Evolutionary conservation across 768 basidiomycete species (phyloP), one percentile per base, ranked within the genome.

Genomic region (Rhodotorula diobovata): DNA sequence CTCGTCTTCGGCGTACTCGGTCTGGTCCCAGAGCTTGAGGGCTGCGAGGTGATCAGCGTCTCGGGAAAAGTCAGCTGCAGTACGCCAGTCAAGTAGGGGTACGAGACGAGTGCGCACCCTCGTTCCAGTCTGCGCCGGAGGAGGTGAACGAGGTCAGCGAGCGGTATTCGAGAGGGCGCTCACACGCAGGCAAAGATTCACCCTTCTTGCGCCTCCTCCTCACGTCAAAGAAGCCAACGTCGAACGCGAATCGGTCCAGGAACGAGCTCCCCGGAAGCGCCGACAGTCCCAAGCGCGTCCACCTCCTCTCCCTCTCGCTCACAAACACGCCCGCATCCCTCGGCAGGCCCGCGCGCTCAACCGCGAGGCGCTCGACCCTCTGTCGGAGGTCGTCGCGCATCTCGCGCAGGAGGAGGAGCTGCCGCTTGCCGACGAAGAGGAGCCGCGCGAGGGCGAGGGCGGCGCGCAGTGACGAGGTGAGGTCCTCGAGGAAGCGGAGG

Each of bases 401-500:
- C 71, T 82, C 83, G 41, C 84, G 82, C 77, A 91, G 82, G 54
- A 81, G 76, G 67, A 84, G 82, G 64, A 93, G 80, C 7, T 85
- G 85, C 8, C 81, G 77, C 58, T 85, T 84, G 14, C 89, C 88
- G 32, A 90, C 85, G 54, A 83, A 79, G 20, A 93, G 80, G 15
- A 93, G 82, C 23, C 87, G 85, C 12, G 82, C 74, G 23, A 93
- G 84, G 3, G 87, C 82, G 0, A 83, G 81, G 71, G 88, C 85
- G 7, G 92, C 92, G 54, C 92, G 87, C 77, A 89, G 87, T 9
- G 90, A 86, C 0, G 90, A 85, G 8, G 91, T 83, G 2, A 88
- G 87, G 74, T 93, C 92, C 78, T 94, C 92, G 51, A 90, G 82
- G 90, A 91, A 93, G 61, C 92, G 86, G 70, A 94, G 82, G 28